Percentiles rank a stretch among this genome's conserved stretches.
Conservation (phyloP, 2,329 filamentous ascomycete genomes). For the Hysterium pulicare region DNA sequence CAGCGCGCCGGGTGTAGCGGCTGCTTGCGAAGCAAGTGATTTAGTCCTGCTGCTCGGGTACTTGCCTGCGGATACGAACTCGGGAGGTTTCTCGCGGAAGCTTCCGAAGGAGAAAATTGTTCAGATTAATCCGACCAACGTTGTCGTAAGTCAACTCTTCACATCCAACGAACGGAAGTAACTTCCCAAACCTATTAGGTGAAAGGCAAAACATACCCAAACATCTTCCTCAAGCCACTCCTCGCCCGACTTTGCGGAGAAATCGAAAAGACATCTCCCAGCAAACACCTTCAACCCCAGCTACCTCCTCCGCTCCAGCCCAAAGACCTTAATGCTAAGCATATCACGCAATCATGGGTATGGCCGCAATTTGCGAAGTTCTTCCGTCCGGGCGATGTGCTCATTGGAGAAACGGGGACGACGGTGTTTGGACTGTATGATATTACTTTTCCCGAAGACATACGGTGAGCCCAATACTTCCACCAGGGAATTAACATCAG, state of each 20-base stretch:
- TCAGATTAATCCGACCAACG: constrained; percentile 36
- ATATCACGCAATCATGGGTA: constrained; percentile 43
- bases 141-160: constrained; percentile 22
- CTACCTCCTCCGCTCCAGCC: constrained; percentile 25
- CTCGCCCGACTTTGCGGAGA: constrained; percentile 25
- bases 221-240: constrained; percentile 38
- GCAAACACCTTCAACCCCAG: constrained; percentile 20
- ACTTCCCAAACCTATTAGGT: constrained; percentile 11
- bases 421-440: constrained; percentile 39
- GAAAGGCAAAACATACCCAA: constrained; percentile 28
- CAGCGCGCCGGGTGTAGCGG: constrained; percentile 34
- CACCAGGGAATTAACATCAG: too few relatives aligned
- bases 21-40: constrained; percentile 36
- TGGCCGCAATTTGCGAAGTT: constrained; percentile 41
- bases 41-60: constrained; percentile 39
- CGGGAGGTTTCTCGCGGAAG: constrained; percentile 39
- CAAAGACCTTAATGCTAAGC: constrained; percentile 31
- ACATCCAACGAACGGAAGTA: neutral
- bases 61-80: constrained; percentile 43
- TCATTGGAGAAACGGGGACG: constrained; percentile 44
- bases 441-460: constrained; percentile 23
- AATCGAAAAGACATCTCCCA: constrained; percentile 20
- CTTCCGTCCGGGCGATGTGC: constrained; percentile 35
- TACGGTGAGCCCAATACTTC: too few relatives aligned
- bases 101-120: constrained; percentile 28